These are phyloP conservation scores for Pezicula neosporulosa DNA, from an alignment of 2,329 filamentous ascomycete genomes.

Conservation along the genomic window DNA sequence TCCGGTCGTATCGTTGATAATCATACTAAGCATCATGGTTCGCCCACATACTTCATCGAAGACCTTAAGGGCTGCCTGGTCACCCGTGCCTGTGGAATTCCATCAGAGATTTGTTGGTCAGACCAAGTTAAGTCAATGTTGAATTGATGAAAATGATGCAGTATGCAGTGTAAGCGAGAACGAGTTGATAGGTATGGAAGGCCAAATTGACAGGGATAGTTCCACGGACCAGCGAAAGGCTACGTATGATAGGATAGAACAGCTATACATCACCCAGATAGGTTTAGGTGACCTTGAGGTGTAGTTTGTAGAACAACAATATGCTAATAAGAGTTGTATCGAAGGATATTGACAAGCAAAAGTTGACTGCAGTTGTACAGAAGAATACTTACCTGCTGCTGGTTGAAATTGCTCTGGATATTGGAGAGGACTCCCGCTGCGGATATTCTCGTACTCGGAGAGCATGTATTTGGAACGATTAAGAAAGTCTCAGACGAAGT, in stretches of 20 bases:
- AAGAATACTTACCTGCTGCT: slow-evolving; percentile 7
- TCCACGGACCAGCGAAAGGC: too few species aligned
- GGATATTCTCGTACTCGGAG: slow-evolving; percentile 36
- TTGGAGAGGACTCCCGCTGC: slow-evolving; percentile 27
- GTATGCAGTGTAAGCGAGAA: too few species aligned
- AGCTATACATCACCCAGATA: too few species aligned
- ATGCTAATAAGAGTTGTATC: too few species aligned
- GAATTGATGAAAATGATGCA: too few species aligned
- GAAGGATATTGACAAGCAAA: background rate
- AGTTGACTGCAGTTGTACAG: background rate
- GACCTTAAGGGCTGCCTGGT: slow-evolving; percentile 12
- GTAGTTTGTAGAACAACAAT: too few species aligned
- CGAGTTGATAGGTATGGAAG: too few species aligned
- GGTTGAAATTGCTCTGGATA: slow-evolving; percentile 32
- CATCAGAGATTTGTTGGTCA: too few species aligned
- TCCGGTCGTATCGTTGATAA: slow-evolving; percentile 18
- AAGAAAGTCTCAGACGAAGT: slow-evolving; percentile 39
- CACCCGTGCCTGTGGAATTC: slow-evolving; percentile 8
- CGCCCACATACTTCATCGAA: slow-evolving; percentile 18
- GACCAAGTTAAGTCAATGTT: too few species aligned
- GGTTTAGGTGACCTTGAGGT: too few species aligned
- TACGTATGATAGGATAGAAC: too few species aligned
- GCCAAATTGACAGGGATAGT: too few species aligned
- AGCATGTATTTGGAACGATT: slow-evolving; percentile 38
- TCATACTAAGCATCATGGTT: slow-evolving; percentile 15